Conservation (phyloP, 371 early-diverging fungal genomes). For the Parasitella parasitica region DNA sequence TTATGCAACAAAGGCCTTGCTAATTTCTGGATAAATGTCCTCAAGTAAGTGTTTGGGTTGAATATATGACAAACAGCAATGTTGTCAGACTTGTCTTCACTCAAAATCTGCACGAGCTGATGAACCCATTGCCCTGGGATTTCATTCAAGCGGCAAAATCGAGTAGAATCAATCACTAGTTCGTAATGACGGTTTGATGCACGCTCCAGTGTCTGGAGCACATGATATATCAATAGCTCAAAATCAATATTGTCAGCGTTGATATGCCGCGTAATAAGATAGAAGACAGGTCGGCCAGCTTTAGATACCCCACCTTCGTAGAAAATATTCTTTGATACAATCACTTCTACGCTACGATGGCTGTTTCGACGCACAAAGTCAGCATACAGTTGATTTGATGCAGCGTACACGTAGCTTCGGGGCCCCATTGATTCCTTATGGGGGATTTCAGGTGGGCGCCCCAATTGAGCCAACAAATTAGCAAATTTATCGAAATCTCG, state of each 20-base stretch:
- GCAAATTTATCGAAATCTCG: slow-evolving; percentile 71
- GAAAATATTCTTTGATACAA: slow-evolving; percentile 63
- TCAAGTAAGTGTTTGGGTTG: slow-evolving; percentile 74
- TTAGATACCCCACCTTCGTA: slow-evolving; percentile 80
- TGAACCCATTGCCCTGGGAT: slow-evolving; percentile 68
- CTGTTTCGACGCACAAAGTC: slow-evolving; percentile 79
- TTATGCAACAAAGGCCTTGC: slow-evolving; percentile 49
- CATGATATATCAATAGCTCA: slow-evolving; percentile 73
- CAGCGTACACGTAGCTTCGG: slow-evolving; percentile 32
- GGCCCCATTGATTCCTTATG: slow-evolving; percentile 22
- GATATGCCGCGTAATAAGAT: slow-evolving; percentile 76
- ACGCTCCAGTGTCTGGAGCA: slow-evolving; percentile 62
- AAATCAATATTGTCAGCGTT: slow-evolving; percentile 73
- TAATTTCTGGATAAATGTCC: slow-evolving; percentile 59
- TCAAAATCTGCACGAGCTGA: slow-evolving; percentile 70
- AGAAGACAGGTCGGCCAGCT: slow-evolving; percentile 76
- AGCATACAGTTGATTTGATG: slow-evolving; percentile 56
- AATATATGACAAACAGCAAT: slow-evolving; percentile 58
- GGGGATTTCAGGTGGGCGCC: slow-evolving; percentile 58
- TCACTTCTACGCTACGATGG: slow-evolving; percentile 56
- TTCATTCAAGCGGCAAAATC: slow-evolving; percentile 75
- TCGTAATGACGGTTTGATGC: slow-evolving; percentile 62
- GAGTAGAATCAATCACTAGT: slow-evolving; percentile 75
- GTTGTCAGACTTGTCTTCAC: slow-evolving; percentile 53
- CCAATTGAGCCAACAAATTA: slow-evolving; percentile 79